A percentile compares a stretch with the other conserved stretches of the same genome.
phyloP scores from a whole-genome alignment of 176 grass and related monocot species.

The Chloris gayana region DNA sequence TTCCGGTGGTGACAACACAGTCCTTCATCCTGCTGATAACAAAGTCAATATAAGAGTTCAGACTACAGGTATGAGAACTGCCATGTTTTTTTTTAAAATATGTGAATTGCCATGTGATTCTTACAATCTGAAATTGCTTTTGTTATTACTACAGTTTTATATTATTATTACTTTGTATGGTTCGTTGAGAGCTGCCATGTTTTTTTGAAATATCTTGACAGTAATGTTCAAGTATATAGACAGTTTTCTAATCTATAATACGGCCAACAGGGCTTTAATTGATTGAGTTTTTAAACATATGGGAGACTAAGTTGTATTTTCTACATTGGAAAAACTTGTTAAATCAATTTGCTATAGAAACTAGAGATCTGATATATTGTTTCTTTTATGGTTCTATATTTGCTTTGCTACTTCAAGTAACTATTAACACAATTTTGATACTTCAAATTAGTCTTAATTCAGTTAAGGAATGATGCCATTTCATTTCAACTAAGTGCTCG shows the following conservation, averaged over 20 bases:
- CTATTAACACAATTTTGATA: not conserved
- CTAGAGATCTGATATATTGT: not conserved
- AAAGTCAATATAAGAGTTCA: slow-evolving; percentile 89
- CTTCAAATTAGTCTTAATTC: not conserved
- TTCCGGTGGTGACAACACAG: slow-evolving; percentile 89
- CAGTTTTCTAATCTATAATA: slow-evolving; percentile 18
- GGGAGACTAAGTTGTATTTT: not conserved
- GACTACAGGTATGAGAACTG: slow-evolving; percentile 61
- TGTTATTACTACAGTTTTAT: not conserved
- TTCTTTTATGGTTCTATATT: not conserved
- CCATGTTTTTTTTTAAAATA: slow-evolving; percentile 7
- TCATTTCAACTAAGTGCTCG: slow-evolving; percentile 1
- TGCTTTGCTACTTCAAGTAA: not conserved
- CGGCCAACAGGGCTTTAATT: not conserved
- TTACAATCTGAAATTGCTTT: not conserved
- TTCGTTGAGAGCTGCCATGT: too few relatives aligned
- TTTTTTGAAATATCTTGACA: too few relatives aligned
- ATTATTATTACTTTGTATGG: too few relatives aligned
- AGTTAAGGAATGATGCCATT: not conserved
- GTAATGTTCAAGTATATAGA: not conserved
- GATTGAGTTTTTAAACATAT: not conserved
- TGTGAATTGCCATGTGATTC: not conserved
- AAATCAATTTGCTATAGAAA: not conserved
- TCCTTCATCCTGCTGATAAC: slow-evolving; percentile 87
- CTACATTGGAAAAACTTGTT: not conserved